phyloP scores from a whole-genome alignment of 352 stramenopile species.

The Halophytophthora batemanensis region DNA sequence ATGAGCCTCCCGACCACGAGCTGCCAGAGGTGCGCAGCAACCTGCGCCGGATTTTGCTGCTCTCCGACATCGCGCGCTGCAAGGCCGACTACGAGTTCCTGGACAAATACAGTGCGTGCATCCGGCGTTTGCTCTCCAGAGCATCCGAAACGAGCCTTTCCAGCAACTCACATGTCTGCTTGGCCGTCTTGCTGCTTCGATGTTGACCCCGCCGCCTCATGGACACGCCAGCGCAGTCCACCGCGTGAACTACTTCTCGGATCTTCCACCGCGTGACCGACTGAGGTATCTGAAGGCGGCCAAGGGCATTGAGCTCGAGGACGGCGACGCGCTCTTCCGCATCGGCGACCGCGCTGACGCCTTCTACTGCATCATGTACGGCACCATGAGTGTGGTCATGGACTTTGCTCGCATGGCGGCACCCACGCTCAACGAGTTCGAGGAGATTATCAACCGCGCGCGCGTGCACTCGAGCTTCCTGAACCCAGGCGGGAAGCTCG shows the following conservation, averaged over 20 bases:
- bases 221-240: slow-evolving; percentile 32
- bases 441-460: slow-evolving; percentile 68
- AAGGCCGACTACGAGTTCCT: slow-evolving; percentile 68
- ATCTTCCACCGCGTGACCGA: slow-evolving; percentile 48
- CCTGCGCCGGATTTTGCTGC: slow-evolving; percentile 44
- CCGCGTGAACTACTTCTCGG: slow-evolving; percentile 59
- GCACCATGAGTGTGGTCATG: slow-evolving; percentile 68
- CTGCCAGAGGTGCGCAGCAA: slow-evolving; percentile 34
- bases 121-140: background rate
- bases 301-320: slow-evolving; percentile 61
- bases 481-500: slow-evolving; percentile 46
- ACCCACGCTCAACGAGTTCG: slow-evolving; percentile 66
- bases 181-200: background rate
- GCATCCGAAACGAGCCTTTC: background rate
- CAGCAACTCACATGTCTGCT: background rate
- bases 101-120: slow-evolving; percentile 46
- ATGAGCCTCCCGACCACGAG: slow-evolving; percentile 27
- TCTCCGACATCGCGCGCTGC: slow-evolving; percentile 34
- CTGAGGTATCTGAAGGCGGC: slow-evolving; percentile 58
- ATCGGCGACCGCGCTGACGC: slow-evolving; percentile 67
- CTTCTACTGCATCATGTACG: slow-evolving; percentile 79
- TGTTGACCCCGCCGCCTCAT: background rate
- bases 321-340: slow-evolving; percentile 63
- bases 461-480: slow-evolving; percentile 66
- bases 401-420: slow-evolving; percentile 66